Base-by-base conservation (phyloP, 306 rosid species). In the Dryas drummondii region DNA sequence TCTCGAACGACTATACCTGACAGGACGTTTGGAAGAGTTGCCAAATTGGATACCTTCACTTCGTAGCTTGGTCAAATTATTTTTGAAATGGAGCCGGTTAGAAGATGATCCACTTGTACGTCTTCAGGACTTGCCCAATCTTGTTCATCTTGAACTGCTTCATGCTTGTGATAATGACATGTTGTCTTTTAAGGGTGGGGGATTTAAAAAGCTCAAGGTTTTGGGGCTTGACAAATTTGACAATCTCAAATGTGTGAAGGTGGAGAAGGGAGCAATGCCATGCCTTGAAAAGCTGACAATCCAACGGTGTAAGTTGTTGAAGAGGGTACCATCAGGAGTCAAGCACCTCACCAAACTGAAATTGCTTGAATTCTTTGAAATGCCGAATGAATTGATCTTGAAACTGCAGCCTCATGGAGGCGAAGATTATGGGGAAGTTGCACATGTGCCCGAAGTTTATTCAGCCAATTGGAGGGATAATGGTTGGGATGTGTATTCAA, bases 191-290 rank as follows among this genome's bases (percentile, higher is more conserved):
- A 78, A 74, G 22, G 42, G 85, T 32, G 82, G 81, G 10, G 85
- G 85, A 45, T 90, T 90, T 68, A 83, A 80, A 69, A 90, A 84
- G 85, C 93, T 90, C 15, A 83, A 82, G 84, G 61, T 90, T 72
- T 68, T 90, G 56, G 87, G 88, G 14, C 88, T 90, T 26, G 91
- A 88, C 72, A 83, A 78, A 50, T 76, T 86, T 80, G 87, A 84
- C 73, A 86, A 79, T 55, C 90, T 90, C 58, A 58, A 52, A 68
- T 37, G 55, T 32, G 86, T 90, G 55, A 71, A 56, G 14, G 73
- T 90, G 64, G 91, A 74, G 82, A 68, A 77, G 53, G 91, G 83
- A 50, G 85, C 96, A 76, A 83, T 90, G 96, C 81, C 91, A 22
- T 81, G 55, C 79, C 81, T 90, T 11, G 93, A 90, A 57, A 90